phyloP scores from a whole-genome alignment of 2,329 filamentous ascomycete genomes.

The Paraconiothyrium sp. region DNA sequence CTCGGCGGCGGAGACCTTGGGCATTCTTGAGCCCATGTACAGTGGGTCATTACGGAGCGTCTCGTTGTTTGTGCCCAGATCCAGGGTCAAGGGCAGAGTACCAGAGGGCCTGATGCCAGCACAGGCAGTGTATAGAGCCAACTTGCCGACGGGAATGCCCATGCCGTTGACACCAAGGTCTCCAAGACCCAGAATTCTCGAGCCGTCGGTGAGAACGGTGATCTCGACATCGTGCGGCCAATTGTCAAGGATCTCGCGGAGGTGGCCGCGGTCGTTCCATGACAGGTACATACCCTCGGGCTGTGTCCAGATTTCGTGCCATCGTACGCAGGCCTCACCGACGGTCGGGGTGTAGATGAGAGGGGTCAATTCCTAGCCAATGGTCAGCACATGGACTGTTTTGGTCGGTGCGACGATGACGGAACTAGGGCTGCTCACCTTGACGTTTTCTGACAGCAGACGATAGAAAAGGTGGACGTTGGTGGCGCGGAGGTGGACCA shows the following conservation, averaged over 20 bases:
- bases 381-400: slow-evolving; percentile 43
- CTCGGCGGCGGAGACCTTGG: slow-evolving; percentile 78
- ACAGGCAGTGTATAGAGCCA: slow-evolving; percentile 92
- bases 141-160: slow-evolving; percentile 96
- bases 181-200: slow-evolving; percentile 88
- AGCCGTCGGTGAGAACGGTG: slow-evolving; percentile 95
- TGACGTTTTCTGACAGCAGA: slow-evolving; percentile 77
- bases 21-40: slow-evolving; percentile 88
- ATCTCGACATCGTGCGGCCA: slow-evolving; percentile 97
- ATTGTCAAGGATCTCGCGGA: slow-evolving; percentile 87
- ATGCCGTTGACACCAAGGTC: slow-evolving; percentile 97
- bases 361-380: slow-evolving; percentile 75
- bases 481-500: slow-evolving; percentile 77
- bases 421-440: slow-evolving; percentile 48
- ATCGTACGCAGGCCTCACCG: slow-evolving; percentile 94
- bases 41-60: slow-evolving; percentile 78
- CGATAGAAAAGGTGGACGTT: slow-evolving; percentile 85
- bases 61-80: slow-evolving; percentile 72
- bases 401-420: not conserved
- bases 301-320: slow-evolving; percentile 94
- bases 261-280: slow-evolving; percentile 90
- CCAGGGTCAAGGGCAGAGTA: slow-evolving; percentile 70
- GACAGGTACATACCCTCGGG: slow-evolving; percentile 96
- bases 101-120: slow-evolving; percentile 87
- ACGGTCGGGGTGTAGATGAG: slow-evolving; percentile 90